Evolutionary conservation across 2,329 filamentous ascomycete genomes (phyloP), one percentile per base, ranked within the genome.

Genomic region (Ilyonectria mors-panacis): DNA sequence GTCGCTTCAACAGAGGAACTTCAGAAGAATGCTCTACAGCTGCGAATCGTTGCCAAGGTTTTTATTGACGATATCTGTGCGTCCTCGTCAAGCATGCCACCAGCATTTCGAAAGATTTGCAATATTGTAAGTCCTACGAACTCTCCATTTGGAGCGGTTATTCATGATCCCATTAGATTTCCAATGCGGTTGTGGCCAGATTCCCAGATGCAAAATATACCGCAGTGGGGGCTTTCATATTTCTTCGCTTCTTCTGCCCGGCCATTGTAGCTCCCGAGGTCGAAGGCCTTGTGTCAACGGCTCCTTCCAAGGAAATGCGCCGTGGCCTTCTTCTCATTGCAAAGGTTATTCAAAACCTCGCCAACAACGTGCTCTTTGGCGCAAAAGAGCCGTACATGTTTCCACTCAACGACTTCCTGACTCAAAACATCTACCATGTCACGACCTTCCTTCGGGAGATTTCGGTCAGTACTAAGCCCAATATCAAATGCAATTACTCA

Each of bases 311-410:
- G 76, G 90, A 92, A 73, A 91, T 92, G 88, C 85, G 91, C 19
- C 86, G 91, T 60, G 90, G 91, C 4, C 82, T 93, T 6, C 83
- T 93, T 33, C 84, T 93, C 35, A 92, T 93, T 70, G 90, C 91
- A 56, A 93, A 93, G 75, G 88, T 93, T 65, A 87, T 93, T 23
- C 91, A 93, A 72, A 92, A 92, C 73, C 82, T 93, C 39, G 91
- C 91, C 39, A 93, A 93, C 73, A 93, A 93, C 65, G 90, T 92
- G 30, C 82, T 92, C 1, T 93, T 93, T 71, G 91, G 91, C 4
- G 89, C 89, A 37, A 93, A 93, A 77, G 91, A 93, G 75, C 88
- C 89, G 4, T 93, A 92, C 74, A 93, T 93, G 91, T 91, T 89
- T 68, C 89, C 91, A 1, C 80, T 93, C 23, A 92, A 93, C 74